Evolutionary conservation across 352 stramenopile genomes (phyloP).

Genomic region (Pythium aquatile): DNA sequence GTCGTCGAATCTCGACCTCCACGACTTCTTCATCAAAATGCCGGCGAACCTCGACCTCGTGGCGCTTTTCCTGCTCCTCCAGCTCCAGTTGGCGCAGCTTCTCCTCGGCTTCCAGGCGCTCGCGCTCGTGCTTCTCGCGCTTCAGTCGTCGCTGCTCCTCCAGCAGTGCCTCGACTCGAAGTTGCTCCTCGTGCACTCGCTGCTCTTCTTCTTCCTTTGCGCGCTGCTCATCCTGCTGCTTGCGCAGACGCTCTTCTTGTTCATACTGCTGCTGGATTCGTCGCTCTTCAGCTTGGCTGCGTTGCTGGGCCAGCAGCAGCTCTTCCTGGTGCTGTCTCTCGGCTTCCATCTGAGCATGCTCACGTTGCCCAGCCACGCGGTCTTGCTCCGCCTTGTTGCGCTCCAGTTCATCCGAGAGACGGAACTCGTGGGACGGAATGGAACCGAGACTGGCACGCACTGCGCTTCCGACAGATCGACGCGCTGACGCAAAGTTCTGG

Average conservation of each 20-base stretch:
- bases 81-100: constrained; percentile 39
- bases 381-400: constrained; percentile 17
- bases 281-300: constrained; percentile 21
- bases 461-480: constrained; percentile 30
- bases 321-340: constrained; percentile 27
- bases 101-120: constrained; percentile 46
- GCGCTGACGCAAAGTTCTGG: constrained; percentile 72
- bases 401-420: constrained; percentile 33
- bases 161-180: constrained; percentile 43
- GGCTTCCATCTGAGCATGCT: constrained; percentile 17
- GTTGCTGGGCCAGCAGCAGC: constrained; percentile 7
- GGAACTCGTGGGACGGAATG: constrained; percentile 29
- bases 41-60: constrained; percentile 18
- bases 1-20: constrained; percentile 29
- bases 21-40: constrained; percentile 36
- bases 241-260: not conserved
- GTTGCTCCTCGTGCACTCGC: constrained; percentile 25
- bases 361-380: constrained; percentile 12
- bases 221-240: not conserved
- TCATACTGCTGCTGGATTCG: constrained; percentile 10
- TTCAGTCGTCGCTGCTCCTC: constrained; percentile 70
- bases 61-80: constrained; percentile 36
- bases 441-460: constrained; percentile 43
- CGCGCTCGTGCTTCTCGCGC: constrained; percentile 64
- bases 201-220: constrained; percentile 4